phyloP scores from a whole-genome alignment of 805 yeast species.

The Jamesozyma rosinii region DNA sequence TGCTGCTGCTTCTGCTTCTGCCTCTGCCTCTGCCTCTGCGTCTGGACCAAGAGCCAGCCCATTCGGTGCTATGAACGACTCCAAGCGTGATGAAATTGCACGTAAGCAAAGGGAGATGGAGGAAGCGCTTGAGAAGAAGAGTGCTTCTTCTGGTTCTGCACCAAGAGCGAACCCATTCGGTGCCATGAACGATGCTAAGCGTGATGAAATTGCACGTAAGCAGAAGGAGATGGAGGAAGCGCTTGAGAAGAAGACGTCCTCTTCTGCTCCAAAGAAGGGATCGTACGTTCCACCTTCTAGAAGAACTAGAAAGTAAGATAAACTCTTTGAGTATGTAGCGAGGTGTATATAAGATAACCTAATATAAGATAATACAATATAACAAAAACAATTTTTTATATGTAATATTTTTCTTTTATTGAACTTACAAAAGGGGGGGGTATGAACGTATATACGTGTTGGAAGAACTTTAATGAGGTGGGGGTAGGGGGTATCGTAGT shows the following conservation, averaged over 20 bases:
- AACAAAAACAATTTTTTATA: too few species aligned
- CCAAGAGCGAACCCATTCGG: slow-evolving; percentile 17
- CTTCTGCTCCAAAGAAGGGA: slow-evolving; percentile 3
- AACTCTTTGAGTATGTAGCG: neutral
- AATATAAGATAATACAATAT: neutral
- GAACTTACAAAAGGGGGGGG: too few species aligned
- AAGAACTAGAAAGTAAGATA: slow-evolving; percentile 5
- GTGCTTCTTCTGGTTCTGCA: slow-evolving; percentile 1
- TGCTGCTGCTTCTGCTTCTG: slow-evolving; percentile 3
- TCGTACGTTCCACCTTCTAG: slow-evolving; percentile 7
- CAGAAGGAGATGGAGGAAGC: slow-evolving; percentile 36
- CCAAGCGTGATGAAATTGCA: slow-evolving; percentile 26
- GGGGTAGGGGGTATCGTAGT: too few species aligned
- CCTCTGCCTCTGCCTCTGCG: slow-evolving; percentile 1
- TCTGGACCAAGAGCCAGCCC: slow-evolving; percentile 6
- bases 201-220: slow-evolving; percentile 32
- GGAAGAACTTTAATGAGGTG: too few species aligned
- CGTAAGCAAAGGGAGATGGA: slow-evolving; percentile 33
- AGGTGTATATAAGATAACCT: neutral
- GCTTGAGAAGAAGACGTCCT: slow-evolving; percentile 18
- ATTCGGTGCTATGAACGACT: slow-evolving; percentile 23
- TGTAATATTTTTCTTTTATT: too few species aligned
- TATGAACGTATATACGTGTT: too few species aligned
- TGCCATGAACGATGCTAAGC: slow-evolving; percentile 14
- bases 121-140: slow-evolving; percentile 23